Evolutionary conservation across 1,284 basidiomycete species (phyloP).

Genomic region (Pascua guehoae): DNA sequence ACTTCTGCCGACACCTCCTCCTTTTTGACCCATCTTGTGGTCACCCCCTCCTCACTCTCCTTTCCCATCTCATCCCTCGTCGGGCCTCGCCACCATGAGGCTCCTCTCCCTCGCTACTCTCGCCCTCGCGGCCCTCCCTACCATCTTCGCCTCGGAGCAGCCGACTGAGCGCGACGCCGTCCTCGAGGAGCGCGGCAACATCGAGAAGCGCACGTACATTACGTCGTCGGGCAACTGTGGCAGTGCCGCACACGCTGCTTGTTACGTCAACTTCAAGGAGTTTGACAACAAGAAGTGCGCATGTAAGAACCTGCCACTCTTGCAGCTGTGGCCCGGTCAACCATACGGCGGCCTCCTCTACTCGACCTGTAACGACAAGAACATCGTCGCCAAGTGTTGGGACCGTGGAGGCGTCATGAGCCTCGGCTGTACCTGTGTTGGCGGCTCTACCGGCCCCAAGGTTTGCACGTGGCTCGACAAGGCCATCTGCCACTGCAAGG

Average conservation of each 20-base stretch:
- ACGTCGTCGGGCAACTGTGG: not conserved
- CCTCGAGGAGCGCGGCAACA: not conserved
- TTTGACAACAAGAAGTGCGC: not conserved
- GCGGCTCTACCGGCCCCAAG: not conserved
- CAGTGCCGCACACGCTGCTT: not conserved
- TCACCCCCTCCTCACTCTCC: too few species aligned
- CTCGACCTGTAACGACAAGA: not conserved
- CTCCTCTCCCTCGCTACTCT: not conserved
- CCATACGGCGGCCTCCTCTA: not conserved
- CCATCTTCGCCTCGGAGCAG: not conserved
- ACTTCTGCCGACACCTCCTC: too few species aligned
- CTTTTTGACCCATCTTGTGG: too few species aligned
- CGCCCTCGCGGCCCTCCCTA: not conserved
- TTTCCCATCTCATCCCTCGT: too few species aligned
- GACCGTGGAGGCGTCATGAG: conserved; percentile 1
- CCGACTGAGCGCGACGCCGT: not conserved
- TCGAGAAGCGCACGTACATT: not conserved
- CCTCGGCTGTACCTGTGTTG: conserved; percentile 6
- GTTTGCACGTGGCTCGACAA: conserved; percentile 1
- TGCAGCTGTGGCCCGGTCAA: not conserved
- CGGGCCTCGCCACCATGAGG: not conserved
- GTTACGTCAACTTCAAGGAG: not conserved
- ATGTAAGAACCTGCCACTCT: not conserved
- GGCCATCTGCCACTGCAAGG: not conserved
- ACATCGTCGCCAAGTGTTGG: conserved; percentile 12